Evolutionary conservation across 2,329 filamentous ascomycete species (phyloP).

Genomic region (Metarhizium anisopliae): DNA sequence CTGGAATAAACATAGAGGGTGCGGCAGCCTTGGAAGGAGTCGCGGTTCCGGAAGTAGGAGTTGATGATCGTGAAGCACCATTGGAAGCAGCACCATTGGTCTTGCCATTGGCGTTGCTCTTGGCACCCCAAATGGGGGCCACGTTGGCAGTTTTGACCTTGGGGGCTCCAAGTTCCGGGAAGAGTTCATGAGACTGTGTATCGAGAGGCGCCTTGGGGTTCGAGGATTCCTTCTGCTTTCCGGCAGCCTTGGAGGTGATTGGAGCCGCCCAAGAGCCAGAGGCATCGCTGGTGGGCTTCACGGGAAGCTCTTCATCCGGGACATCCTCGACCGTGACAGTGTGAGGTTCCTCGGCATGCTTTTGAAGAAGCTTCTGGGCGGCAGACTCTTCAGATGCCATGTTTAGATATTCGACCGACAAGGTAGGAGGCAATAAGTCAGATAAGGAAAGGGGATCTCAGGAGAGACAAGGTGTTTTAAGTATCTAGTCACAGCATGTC

Average conservation of each 20-base stretch:
- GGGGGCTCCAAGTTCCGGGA: constrained; percentile 75
- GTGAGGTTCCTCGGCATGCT: constrained; percentile 46
- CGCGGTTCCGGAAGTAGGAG: constrained; percentile 51
- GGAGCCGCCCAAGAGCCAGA: constrained; percentile 38
- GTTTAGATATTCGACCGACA: constrained; percentile 11
- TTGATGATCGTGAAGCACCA: constrained; percentile 50
- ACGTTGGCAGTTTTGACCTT: constrained; percentile 60
- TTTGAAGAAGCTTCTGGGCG: constrained; percentile 55
- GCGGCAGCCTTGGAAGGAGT: constrained; percentile 25
- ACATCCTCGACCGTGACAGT: constrained; percentile 72
- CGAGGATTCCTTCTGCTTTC: constrained; percentile 56
- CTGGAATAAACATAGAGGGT: constrained; percentile 63
- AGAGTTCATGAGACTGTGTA: constrained; percentile 80
- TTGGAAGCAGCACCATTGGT: constrained; percentile 48
- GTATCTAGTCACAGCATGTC: not conserved
- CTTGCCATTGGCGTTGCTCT: constrained; percentile 44
- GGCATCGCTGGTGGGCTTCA: constrained; percentile 38
- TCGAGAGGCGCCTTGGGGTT: constrained; percentile 48
- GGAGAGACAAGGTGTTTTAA: not conserved
- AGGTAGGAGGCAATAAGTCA: not conserved
- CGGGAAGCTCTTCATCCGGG: constrained; percentile 66
- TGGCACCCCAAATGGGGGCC: constrained; percentile 69
- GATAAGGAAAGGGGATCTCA: not conserved
- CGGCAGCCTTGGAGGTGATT: constrained; percentile 54
- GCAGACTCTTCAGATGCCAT: constrained; percentile 45